A percentile compares a stretch with the other conserved stretches of the same genome.
Conservation (phyloP, 2,329 filamentous ascomycete genomes). For the Lasiodiplodia hormozganensis region DNA sequence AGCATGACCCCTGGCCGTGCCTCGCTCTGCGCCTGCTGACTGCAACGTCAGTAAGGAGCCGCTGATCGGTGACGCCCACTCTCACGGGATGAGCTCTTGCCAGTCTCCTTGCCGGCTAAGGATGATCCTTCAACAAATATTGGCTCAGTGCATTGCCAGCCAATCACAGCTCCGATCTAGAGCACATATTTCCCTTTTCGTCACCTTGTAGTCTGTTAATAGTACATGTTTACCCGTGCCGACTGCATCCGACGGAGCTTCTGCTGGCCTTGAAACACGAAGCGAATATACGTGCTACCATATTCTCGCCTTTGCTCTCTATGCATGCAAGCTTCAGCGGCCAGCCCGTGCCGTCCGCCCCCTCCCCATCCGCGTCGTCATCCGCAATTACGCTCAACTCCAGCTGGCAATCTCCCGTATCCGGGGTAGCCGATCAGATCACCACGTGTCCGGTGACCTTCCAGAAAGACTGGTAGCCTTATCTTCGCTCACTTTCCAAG, state of each 20-base stretch:
- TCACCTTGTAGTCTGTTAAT: neutral
- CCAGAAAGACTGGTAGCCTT: conserved; percentile 1
- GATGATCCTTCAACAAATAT: conserved; percentile 15
- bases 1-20: conserved; percentile 29
- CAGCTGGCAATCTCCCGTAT: conserved; percentile 25
- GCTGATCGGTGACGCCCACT: conserved; percentile 13
- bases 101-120: conserved; percentile 7
- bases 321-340: conserved; percentile 12
- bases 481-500: neutral
- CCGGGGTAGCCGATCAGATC: conserved; percentile 23
- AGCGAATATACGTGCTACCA: neutral
- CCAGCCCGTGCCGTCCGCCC: neutral
- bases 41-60: conserved; percentile 15
- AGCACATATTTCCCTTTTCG: conserved; percentile 9
- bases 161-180: conserved; percentile 4
- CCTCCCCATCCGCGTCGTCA: conserved; percentile 18
- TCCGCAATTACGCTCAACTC: neutral
- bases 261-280: neutral
- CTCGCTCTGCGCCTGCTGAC: conserved; percentile 24
- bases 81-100: conserved; percentile 11
- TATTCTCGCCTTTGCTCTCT: neutral
- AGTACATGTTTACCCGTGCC: neutral
- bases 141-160: conserved; percentile 7
- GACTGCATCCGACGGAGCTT: conserved; percentile 4
- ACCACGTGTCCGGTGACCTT: conserved; percentile 8